These are phyloP conservation scores for Termitomyces sp. DNA, from an alignment of 768 basidiomycete genomes.

Conservation along the genomic window DNA sequence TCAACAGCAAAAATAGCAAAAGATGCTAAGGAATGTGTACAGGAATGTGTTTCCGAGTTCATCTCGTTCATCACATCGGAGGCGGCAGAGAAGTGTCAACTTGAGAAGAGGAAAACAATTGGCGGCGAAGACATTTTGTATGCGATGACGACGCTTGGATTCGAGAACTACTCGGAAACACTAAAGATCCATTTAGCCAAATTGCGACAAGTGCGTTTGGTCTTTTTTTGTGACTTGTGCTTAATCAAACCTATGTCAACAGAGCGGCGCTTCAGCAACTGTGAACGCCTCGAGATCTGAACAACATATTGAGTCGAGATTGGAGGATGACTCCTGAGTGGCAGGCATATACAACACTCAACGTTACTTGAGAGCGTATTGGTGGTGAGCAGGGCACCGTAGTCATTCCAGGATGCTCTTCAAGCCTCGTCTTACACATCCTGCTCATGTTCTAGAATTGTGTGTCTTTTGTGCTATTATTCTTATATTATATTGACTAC, in stretches of 20 bases:
- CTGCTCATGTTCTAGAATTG: conserved; percentile 7
- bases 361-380: not conserved
- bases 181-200: conserved; percentile 91
- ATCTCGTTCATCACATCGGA: conserved; percentile 97
- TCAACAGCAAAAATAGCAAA: conserved; percentile 93
- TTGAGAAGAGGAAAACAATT: conserved; percentile 97
- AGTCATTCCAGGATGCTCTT: conserved; percentile 1
- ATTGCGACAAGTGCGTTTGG: conserved; percentile 61
- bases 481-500: conserved; percentile 8
- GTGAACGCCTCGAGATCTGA: conserved; percentile 18
- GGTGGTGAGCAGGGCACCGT: conserved; percentile 1
- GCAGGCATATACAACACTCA: not conserved
- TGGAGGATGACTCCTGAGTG: conserved; percentile 21
- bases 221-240: not conserved
- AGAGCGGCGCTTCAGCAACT: conserved; percentile 20
- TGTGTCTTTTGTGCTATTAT: conserved; percentile 12
- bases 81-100: conserved; percentile 89
- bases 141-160: conserved; percentile 90
- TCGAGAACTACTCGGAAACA: conserved; percentile 92
- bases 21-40: conserved; percentile 97
- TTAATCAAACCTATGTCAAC: not conserved
- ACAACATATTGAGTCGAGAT: conserved; percentile 25
- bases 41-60: conserved; percentile 98
- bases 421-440: conserved; percentile 3
- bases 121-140: conserved; percentile 96